Evolutionary conservation across 164 flowering plant species (phyloP).

Genomic region (Aristolochia californica): DNA sequence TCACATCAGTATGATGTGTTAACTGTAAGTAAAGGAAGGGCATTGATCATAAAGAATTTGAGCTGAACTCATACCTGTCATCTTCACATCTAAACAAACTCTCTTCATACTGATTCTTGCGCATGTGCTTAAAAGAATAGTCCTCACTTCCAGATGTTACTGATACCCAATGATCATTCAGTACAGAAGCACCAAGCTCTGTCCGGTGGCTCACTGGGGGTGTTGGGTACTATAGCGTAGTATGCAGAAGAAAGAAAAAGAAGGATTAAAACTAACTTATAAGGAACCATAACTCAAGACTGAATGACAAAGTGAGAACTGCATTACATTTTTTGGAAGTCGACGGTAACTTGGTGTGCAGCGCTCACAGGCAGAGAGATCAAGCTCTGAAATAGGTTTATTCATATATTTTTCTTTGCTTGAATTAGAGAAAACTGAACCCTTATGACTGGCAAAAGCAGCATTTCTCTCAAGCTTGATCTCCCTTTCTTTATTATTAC

Average conservation of each 20-base stretch:
- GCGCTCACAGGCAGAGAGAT: conserved; percentile 82
- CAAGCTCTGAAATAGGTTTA: conserved; percentile 91
- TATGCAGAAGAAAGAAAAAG: conserved; percentile 3
- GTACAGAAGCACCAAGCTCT: conserved; percentile 66
- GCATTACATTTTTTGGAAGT: conserved; percentile 74
- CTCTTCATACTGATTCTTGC: conserved; percentile 97
- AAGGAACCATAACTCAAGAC: background rate
- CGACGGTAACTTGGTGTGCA: conserved; percentile 98
- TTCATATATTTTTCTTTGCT: conserved; percentile 59
- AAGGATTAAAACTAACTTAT: background rate
- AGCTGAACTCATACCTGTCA: conserved; percentile 55
- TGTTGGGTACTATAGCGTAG: conserved; percentile 58
- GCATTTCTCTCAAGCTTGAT: conserved; percentile 36
- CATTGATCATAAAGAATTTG: background rate
- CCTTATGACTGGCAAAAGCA: conserved; percentile 26
- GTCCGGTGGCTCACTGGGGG: conserved; percentile 80
- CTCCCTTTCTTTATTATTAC: conserved; percentile 47
- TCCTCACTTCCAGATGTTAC: conserved; percentile 99
- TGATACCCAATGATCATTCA: conserved; percentile 97
- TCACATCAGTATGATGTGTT: too few species aligned
- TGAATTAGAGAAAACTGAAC: conserved; percentile 18
- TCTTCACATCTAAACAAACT: conserved; percentile 96
- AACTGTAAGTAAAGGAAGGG: too few species aligned
- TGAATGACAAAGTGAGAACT: background rate
- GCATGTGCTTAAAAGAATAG: conserved; percentile 97